Conservation (phyloP, 2,329 filamentous ascomycete species). For the Colletotrichum tofieldiae region DNA sequence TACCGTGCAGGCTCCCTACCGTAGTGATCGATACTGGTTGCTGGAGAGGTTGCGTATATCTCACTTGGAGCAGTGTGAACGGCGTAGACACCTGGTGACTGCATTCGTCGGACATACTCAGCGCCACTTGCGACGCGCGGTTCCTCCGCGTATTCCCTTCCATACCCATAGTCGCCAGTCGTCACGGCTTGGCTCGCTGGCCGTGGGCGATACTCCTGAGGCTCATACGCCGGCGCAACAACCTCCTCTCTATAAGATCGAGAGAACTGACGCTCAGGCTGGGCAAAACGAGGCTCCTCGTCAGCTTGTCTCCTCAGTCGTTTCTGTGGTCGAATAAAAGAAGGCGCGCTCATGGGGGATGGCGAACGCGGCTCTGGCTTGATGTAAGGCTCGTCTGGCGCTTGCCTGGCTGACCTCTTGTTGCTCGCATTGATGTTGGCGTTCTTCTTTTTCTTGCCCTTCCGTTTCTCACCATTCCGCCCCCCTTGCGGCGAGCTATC, state of each 20-base stretch:
- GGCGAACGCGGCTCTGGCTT: slow-evolving; percentile 77
- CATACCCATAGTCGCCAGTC: slow-evolving; percentile 47
- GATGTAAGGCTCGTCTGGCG: slow-evolving; percentile 67
- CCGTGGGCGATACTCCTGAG: slow-evolving; percentile 46
- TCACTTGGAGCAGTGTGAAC: slow-evolving; percentile 57
- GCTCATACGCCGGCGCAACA: slow-evolving; percentile 51
- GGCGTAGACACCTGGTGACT: slow-evolving; percentile 56
- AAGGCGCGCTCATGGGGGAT: slow-evolving; percentile 69
- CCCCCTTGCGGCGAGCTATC: slow-evolving; percentile 73
- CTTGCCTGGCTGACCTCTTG: slow-evolving; percentile 66
- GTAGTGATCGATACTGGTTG: slow-evolving; percentile 60
- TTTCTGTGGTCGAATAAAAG: slow-evolving; percentile 70
- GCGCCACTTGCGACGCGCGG: slow-evolving; percentile 49
- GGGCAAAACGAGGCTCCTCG: slow-evolving; percentile 60
- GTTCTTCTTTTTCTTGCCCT: slow-evolving; percentile 65
- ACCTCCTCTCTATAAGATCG: slow-evolving; percentile 51
- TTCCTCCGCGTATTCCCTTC: slow-evolving; percentile 53
- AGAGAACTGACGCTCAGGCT: slow-evolving; percentile 53
- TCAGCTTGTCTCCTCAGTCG: slow-evolving; percentile 64
- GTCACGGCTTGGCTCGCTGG: slow-evolving; percentile 44
- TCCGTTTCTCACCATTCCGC: slow-evolving; percentile 65
- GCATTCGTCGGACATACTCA: slow-evolving; percentile 56
- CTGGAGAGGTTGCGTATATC: slow-evolving; percentile 56
- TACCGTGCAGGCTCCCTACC: slow-evolving; percentile 60
- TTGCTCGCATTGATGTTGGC: slow-evolving; percentile 56